Conservation (phyloP, 2,329 filamentous ascomycete species). For the Raffaelea ambrosiae region DNA sequence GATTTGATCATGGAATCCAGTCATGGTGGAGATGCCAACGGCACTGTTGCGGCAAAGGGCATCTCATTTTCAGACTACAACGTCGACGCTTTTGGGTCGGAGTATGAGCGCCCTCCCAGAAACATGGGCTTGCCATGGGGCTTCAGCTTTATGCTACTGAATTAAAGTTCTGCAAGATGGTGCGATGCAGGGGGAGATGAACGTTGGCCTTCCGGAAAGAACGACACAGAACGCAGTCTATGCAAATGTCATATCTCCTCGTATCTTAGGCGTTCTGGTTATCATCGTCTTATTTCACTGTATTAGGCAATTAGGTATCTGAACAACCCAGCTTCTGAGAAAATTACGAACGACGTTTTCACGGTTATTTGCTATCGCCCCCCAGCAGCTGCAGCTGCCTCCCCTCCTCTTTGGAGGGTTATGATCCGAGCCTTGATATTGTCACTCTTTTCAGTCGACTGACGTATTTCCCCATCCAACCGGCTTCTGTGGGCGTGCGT, state of each 20-base stretch:
- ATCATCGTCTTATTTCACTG: not conserved
- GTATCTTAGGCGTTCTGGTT: too few relatives aligned
- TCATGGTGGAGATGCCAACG: constrained; percentile 13
- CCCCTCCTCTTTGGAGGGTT: constrained; percentile 42
- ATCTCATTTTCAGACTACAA: constrained; percentile 16
- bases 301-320: too few relatives aligned
- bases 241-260: too few relatives aligned
- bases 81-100: constrained; percentile 18
- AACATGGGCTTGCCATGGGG: constrained; percentile 28
- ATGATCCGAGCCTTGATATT: constrained; percentile 53
- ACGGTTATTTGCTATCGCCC: constrained; percentile 1
- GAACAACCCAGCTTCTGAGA: too few relatives aligned
- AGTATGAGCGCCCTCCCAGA: constrained; percentile 21
- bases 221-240: too few relatives aligned
- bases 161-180: constrained; percentile 17
- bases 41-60: too few relatives aligned
- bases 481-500: constrained; percentile 16
- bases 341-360: too few relatives aligned
- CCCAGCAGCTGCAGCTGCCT: constrained; percentile 23
- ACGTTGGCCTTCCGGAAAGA: too few relatives aligned
- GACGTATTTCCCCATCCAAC: constrained; percentile 44
- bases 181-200: too few relatives aligned
- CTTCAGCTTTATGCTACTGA: constrained; percentile 28
- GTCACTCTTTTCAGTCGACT: constrained; percentile 47
- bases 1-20: constrained; percentile 23